Conservation (phyloP, 345 rosid genomes). For the Streptanthus diversifolius region DNA sequence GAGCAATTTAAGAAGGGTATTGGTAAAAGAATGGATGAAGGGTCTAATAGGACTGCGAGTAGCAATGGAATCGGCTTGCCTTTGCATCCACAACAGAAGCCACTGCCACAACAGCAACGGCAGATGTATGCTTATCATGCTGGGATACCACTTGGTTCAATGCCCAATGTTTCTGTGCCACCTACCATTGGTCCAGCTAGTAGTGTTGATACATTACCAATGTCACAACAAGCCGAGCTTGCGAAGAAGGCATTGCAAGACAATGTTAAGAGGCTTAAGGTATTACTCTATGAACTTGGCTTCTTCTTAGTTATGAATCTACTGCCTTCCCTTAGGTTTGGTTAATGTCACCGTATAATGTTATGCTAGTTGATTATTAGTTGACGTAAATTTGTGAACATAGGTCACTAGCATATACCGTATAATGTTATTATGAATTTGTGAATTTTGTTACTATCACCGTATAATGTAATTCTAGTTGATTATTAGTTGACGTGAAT, state of each 20-base stretch:
- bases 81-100: conserved; percentile 22
- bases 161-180: conserved; percentile 30
- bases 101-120: conserved; percentile 33
- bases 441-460: background rate
- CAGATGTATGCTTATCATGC: conserved; percentile 38
- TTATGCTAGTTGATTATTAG: conserved; percentile 16
- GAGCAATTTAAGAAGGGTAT: conserved; percentile 87
- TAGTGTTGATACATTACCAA: conserved; percentile 49
- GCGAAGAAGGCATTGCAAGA: conserved; percentile 68
- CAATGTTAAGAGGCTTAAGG: conserved; percentile 60
- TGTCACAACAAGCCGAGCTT: conserved; percentile 71
- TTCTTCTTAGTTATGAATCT: background rate
- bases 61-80: conserved; percentile 31
- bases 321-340: background rate
- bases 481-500: background rate
- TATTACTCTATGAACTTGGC: conserved; percentile 30
- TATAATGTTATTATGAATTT: too few species aligned
- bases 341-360: background rate
- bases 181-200: conserved; percentile 54
- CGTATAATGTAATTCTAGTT: background rate
- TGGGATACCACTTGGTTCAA: conserved; percentile 27
- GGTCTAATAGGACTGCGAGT: conserved; percentile 38
- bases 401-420: too few species aligned
- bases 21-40: conserved; percentile 83
- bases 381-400: background rate